Conservation (phyloP, 2,329 filamentous ascomycete genomes). For the Fusarium pseudocircinatum region DNA sequence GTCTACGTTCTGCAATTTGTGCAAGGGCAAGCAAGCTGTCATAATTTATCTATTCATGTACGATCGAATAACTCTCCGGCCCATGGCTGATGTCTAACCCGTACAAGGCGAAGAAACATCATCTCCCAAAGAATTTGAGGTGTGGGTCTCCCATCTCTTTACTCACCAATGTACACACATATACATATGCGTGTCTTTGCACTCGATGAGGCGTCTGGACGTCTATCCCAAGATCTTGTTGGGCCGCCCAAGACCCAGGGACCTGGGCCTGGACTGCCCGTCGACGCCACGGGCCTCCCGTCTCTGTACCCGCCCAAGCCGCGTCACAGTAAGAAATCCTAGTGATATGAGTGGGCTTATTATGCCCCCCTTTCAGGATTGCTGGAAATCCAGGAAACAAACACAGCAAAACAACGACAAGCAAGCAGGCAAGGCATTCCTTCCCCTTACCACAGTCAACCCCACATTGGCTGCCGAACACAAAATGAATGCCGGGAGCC, state of each 20-base stretch:
- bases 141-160: neutral
- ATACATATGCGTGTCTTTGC: slow-evolving; percentile 7
- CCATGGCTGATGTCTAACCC: slow-evolving; percentile 8
- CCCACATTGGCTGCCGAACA: slow-evolving; percentile 29
- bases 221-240: slow-evolving; percentile 15
- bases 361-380: slow-evolving; percentile 20
- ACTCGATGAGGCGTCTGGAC: slow-evolving; percentile 20
- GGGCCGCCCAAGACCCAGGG: slow-evolving; percentile 32
- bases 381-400: slow-evolving; percentile 23
- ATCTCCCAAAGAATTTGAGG: neutral
- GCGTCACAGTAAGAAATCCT: slow-evolving; percentile 32
- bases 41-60: neutral
- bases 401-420: slow-evolving; percentile 7
- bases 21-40: slow-evolving; percentile 8
- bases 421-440: slow-evolving; percentile 28
- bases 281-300: slow-evolving; percentile 41
- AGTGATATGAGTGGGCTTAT: slow-evolving; percentile 19
- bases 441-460: slow-evolving; percentile 21
- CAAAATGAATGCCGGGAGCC: slow-evolving; percentile 30
- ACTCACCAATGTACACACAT: neutral
- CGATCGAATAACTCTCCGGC: slow-evolving; percentile 6
- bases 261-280: slow-evolving; percentile 42
- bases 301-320: slow-evolving; percentile 40
- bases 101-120: neutral
- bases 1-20: slow-evolving; percentile 10